Evolutionary conservation across 352 stramenopile genomes (phyloP).

Genomic region (Thalassiosira delicatula): DNA sequence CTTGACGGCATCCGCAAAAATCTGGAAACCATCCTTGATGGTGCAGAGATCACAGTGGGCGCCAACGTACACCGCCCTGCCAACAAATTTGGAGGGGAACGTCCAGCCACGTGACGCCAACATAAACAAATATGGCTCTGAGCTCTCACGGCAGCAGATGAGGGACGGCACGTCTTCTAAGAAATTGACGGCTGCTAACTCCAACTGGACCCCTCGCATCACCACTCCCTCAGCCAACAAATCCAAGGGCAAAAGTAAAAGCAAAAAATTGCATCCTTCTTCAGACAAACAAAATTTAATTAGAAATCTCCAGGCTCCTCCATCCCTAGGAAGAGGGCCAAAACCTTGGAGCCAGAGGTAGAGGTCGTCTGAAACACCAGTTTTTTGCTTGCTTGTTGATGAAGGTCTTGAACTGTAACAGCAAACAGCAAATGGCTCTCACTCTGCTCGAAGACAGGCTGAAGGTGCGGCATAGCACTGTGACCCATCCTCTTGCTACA

Average conservation of each 20-base stretch:
- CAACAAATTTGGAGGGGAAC: not conserved
- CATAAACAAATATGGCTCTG: not conserved
- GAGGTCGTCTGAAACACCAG: constrained; percentile 1
- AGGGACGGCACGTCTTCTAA: not conserved
- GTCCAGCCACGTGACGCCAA: not conserved
- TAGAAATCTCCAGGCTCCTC: not conserved
- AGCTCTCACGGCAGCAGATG: not conserved
- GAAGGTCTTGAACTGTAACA: not conserved
- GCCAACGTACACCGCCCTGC: not conserved
- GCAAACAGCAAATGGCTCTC: not conserved
- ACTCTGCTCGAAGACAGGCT: not conserved
- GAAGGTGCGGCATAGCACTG: not conserved
- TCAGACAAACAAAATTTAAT: not conserved
- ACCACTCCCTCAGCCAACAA: not conserved
- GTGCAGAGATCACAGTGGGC: not conserved
- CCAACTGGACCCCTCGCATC: not conserved
- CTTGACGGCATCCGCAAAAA: not conserved
- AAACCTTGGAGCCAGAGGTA: not conserved
- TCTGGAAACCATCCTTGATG: not conserved
- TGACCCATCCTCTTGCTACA: not conserved
- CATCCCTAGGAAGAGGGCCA: not conserved
- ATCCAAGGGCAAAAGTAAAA: not conserved
- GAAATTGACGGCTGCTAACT: not conserved
- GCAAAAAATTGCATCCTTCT: not conserved
- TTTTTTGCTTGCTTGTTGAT: not conserved